Conservation (phyloP, 345 rosid species). For the Triadica sebifera region DNA sequence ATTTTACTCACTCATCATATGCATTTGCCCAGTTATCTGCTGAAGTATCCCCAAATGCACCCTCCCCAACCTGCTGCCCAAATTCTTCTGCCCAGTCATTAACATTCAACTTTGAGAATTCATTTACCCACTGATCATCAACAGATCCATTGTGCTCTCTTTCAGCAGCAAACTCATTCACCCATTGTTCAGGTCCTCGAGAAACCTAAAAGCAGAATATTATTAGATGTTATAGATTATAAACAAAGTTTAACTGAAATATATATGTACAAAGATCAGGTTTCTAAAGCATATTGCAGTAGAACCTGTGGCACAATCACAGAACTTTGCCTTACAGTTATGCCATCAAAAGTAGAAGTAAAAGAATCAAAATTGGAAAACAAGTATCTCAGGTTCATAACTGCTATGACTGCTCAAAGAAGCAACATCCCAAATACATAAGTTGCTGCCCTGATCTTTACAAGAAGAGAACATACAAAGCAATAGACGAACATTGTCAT, state of each 20-base stretch:
- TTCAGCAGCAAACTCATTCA: conserved; percentile 69
- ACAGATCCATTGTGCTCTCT: conserved; percentile 48
- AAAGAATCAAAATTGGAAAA: not conserved
- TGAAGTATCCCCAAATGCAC: conserved; percentile 57
- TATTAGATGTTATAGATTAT: too few species aligned
- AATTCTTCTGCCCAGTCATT: conserved; percentile 96
- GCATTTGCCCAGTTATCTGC: conserved; percentile 87
- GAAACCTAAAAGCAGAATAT: conserved; percentile 12
- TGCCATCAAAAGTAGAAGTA: not conserved
- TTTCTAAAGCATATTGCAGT: not conserved
- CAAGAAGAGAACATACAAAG: not conserved
- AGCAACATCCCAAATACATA: not conserved
- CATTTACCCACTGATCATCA: conserved; percentile 92
- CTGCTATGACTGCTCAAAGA: not conserved
- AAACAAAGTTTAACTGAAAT: too few species aligned
- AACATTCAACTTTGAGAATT: conserved; percentile 89
- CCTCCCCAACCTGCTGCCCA: conserved; percentile 65
- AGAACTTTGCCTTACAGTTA: not conserved
- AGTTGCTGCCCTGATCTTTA: not conserved
- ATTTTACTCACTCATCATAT: conserved; percentile 79
- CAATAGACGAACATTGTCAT: not conserved
- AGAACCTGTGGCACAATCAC: not conserved
- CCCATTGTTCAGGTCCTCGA: conserved; percentile 72
- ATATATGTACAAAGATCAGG: too few species aligned
- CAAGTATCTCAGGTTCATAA: not conserved